Evolutionary conservation across 768 basidiomycete species (phyloP).

Genomic region (Naematelia aurantialba): DNA sequence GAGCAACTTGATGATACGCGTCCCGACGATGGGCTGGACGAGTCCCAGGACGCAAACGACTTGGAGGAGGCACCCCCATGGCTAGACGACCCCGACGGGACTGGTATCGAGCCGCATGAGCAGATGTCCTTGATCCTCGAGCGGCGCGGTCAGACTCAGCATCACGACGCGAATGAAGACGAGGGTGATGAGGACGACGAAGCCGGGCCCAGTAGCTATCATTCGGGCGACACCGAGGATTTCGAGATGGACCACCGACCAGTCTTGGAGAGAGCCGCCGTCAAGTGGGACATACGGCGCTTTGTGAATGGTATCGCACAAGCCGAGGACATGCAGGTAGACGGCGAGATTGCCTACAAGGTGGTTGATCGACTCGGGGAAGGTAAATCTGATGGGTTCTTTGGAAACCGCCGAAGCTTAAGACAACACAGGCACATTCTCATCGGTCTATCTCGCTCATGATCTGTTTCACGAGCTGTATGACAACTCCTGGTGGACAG

Average conservation of each 20-base stretch:
- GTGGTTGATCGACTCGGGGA: conserved; percentile 89
- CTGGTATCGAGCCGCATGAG: not conserved
- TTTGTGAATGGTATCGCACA: conserved; percentile 66
- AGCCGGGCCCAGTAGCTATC: conserved; percentile 23
- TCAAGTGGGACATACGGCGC: conserved; percentile 70
- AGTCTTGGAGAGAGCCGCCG: conserved; percentile 66
- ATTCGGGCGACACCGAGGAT: conserved; percentile 42
- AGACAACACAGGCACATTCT: conserved; percentile 71
- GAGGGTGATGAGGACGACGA: conserved; percentile 22
- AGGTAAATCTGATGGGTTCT: conserved; percentile 43
- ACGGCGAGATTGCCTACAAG: conserved; percentile 55
- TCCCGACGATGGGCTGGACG: not conserved
- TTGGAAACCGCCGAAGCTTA: not conserved
- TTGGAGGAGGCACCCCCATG: not conserved
- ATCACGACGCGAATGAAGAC: conserved; percentile 3
- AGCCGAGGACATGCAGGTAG: conserved; percentile 5
- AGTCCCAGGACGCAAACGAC: conserved; percentile 3
- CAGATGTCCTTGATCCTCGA: not conserved
- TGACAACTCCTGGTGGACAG: conserved; percentile 59
- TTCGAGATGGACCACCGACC: conserved; percentile 46
- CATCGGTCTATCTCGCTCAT: conserved; percentile 96
- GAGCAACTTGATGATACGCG: not conserved
- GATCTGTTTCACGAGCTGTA: conserved; percentile 64
- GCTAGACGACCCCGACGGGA: not conserved
- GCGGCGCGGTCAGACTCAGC: not conserved